These are phyloP conservation scores for Candida stauntonica DNA, from an alignment of 805 yeast genomes.

Conservation along the genomic window DNA sequence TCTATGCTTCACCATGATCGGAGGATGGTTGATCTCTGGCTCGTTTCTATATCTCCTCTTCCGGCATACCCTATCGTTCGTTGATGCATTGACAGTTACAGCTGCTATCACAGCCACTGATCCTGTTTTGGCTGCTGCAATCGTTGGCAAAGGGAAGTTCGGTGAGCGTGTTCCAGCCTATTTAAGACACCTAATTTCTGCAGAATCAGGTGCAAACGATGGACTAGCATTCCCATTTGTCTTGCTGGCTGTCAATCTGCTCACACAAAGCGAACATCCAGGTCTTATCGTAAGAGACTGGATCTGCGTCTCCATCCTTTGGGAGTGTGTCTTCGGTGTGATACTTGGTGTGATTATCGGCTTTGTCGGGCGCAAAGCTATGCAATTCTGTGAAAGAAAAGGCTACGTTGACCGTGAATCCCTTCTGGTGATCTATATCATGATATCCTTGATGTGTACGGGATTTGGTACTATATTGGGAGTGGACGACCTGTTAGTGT, in stretches of 20 bases:
- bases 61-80: conserved; percentile 65
- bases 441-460: conserved; percentile 77
- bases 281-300: conserved; percentile 73
- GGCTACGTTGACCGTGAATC: conserved; percentile 82
- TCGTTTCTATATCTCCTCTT: conserved; percentile 72
- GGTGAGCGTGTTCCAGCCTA: conserved; percentile 91
- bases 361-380: conserved; percentile 59
- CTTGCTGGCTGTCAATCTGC: conserved; percentile 59
- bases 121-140: conserved; percentile 92
- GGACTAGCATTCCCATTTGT: conserved; percentile 95
- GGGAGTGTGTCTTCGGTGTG: conserved; percentile 79
- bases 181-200: conserved; percentile 72
- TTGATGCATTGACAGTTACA: conserved; percentile 67
- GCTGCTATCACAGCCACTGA: conserved; percentile 94
- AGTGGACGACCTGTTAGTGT: conserved; percentile 80
- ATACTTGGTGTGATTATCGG: conserved; percentile 71
- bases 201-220: conserved; percentile 87
- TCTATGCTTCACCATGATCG: conserved; percentile 81
- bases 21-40: conserved; percentile 82
- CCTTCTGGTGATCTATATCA: conserved; percentile 76
- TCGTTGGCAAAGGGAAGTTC: conserved; percentile 89
- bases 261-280: conserved; percentile 60
- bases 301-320: conserved; percentile 69
- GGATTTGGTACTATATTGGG: conserved; percentile 87
- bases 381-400: conserved; percentile 65